phyloP scores from a whole-genome alignment of 371 early-diverging fungal species.

The Gilbertella persicaria region DNA sequence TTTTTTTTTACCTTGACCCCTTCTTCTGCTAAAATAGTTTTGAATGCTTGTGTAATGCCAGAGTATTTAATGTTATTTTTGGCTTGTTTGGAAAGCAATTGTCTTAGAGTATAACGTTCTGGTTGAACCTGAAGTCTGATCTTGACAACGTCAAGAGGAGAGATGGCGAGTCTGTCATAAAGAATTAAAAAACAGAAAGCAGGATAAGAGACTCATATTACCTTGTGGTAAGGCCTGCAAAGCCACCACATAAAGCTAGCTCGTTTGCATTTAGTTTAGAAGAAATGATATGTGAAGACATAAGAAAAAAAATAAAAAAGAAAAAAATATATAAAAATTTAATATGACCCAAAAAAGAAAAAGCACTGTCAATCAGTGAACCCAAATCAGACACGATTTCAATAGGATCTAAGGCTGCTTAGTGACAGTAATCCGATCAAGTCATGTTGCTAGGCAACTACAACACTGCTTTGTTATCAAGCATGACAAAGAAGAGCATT shows the following conservation, averaged over 20 bases:
- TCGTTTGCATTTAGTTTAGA: constrained; percentile 52
- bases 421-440: too few relatives aligned
- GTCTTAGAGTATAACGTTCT: constrained; percentile 8
- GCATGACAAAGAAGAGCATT: not conserved
- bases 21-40: constrained; percentile 63
- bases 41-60: constrained; percentile 50
- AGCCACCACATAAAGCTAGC: constrained; percentile 62
- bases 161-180: constrained; percentile 63
- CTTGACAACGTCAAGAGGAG: constrained; percentile 92
- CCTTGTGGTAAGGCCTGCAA: constrained; percentile 64
- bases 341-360: not conserved
- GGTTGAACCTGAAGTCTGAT: constrained; percentile 74
- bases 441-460: too few relatives aligned
- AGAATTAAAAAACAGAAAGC: not conserved
- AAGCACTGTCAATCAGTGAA: not conserved
- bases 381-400: too few relatives aligned
- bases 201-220: constrained; percentile 1
- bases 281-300: constrained; percentile 35
- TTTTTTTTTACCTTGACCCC: constrained; percentile 53
- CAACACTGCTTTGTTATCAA: not conserved
- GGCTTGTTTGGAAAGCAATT: not conserved
- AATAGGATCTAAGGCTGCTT: too few relatives aligned
- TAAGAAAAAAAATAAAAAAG: not conserved
- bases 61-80: constrained; percentile 43
- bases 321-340: not conserved